Evolutionary conservation across 2,329 filamentous ascomycete genomes (phyloP).

Genomic region (Penicillium sp.): DNA sequence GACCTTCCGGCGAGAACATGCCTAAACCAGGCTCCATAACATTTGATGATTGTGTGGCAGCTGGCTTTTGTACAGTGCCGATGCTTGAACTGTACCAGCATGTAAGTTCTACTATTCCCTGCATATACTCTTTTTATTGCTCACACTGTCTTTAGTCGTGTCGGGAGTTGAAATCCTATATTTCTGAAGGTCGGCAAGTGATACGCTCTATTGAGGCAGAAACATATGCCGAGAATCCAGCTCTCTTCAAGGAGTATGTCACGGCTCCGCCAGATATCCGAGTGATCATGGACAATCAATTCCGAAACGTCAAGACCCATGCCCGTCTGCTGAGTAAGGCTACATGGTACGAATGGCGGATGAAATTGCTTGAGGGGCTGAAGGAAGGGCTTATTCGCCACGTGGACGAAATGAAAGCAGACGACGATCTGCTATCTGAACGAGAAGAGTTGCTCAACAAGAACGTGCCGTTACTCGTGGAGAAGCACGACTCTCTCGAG

Average conservation of each 20-base stretch:
- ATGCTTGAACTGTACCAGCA: constrained; percentile 95
- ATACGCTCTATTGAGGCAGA: constrained; percentile 88
- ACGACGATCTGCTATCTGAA: constrained; percentile 64
- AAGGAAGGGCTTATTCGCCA: constrained; percentile 77
- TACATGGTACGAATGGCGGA: constrained; percentile 98
- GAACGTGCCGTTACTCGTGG: constrained; percentile 63
- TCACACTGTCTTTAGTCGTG: constrained; percentile 59
- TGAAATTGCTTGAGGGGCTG: constrained; percentile 78
- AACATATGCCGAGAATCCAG: constrained; percentile 84
- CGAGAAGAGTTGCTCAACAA: constrained; percentile 67
- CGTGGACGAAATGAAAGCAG: constrained; percentile 70
- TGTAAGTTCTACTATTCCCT: constrained; percentile 46
- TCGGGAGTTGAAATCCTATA: constrained; percentile 93
- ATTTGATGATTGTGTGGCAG: constrained; percentile 77
- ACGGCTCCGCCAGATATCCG: constrained; percentile 80
- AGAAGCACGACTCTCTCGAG: constrained; percentile 61
- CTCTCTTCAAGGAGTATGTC: constrained; percentile 88
- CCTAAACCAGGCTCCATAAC: constrained; percentile 31
- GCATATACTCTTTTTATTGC: constrained; percentile 9
- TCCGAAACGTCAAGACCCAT: constrained; percentile 95
- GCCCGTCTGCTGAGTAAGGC: constrained; percentile 87
- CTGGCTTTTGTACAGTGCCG: constrained; percentile 85
- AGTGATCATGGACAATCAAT: constrained; percentile 87
- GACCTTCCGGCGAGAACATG: constrained; percentile 27
- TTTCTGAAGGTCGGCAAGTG: constrained; percentile 84